phyloP scores from a whole-genome alignment of 352 stramenopile species.

The Phytophthora pistaciae region DNA sequence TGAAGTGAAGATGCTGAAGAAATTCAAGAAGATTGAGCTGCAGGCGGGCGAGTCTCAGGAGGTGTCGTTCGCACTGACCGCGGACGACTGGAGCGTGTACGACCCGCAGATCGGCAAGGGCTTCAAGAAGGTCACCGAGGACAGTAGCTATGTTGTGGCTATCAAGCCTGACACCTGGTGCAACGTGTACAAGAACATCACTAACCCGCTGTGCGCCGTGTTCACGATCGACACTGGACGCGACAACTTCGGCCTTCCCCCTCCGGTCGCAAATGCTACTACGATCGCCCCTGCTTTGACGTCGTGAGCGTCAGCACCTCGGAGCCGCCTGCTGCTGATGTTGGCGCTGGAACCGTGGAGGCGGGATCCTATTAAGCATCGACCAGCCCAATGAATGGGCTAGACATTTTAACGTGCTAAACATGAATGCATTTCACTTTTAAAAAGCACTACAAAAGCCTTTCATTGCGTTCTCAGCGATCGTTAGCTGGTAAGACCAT shows the following conservation, averaged over 20 bases:
- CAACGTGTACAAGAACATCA: constrained; percentile 58
- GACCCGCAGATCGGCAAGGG: constrained; percentile 66
- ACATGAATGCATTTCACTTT: neutral
- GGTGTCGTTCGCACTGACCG: constrained; percentile 49
- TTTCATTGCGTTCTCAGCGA: too few species aligned
- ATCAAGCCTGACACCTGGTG: constrained; percentile 79
- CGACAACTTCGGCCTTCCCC: constrained; percentile 24
- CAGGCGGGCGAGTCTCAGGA: constrained; percentile 39
- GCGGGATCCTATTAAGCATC: constrained; percentile 20
- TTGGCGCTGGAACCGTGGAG: constrained; percentile 29
- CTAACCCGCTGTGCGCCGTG: constrained; percentile 48
- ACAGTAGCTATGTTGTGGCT: constrained; percentile 65
- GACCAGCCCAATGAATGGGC: neutral
- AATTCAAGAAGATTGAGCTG: constrained; percentile 81
- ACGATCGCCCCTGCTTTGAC: constrained; percentile 2
- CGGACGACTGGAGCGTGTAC: constrained; percentile 64
- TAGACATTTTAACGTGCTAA: constrained; percentile 2
- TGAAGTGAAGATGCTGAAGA: constrained; percentile 83
- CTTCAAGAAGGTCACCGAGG: constrained; percentile 67
- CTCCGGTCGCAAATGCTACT: constrained; percentile 14
- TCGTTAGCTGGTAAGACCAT: neutral
- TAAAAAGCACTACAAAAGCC: neutral
- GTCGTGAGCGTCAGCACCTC: neutral
- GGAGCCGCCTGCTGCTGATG: constrained; percentile 9
- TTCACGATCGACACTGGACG: constrained; percentile 49